Evolutionary conservation across 2,329 filamentous ascomycete genomes (phyloP), one percentile per base, ranked within the genome.

Genomic region (Pochonia chlamydosporia): DNA sequence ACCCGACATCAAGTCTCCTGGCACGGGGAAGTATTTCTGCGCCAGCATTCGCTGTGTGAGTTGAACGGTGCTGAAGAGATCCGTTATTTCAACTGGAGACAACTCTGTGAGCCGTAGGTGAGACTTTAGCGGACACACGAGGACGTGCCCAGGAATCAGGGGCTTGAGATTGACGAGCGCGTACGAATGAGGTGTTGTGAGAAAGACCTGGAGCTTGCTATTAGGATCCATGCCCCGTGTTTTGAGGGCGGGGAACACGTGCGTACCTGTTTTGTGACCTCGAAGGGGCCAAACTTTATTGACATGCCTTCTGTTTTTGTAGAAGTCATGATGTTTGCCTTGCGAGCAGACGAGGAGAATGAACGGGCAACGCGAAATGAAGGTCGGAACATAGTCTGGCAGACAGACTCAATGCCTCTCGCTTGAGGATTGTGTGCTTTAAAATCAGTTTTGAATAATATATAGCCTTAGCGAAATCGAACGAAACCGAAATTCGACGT

Each of bases 141-240:
- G 86, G 52, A 97, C 85, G 71, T 99, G 93, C 48, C 93, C 93
- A 0, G 91, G 90, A 2, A 96, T 78, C 31, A 99, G 80, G 21
- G 93, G 93, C 69, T 96, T 96, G 63, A 97, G 81, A 70, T 99
- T 99, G 49, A 97, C 91, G 52, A 97, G 76, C 46, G 89, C 90
- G 71, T 90, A 96, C 56, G 85, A 88, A 59, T 86, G 76, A 1
- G 79, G 75, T 2, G 91, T 95, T 54, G 76, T 75, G 67, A 95
- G 81, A 73, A 97, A 97, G 71, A 96, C 89, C 87, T 96, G 56
- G 25, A 28, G 35, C 40, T 47, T 20, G n/a, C 42, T 23, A 47
- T n/a, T n/a, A n/a, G n/a, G n/a, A n/a, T n/a, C n/a, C n/a, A n/a
- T n/a, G n/a, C n/a, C n/a, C n/a, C n/a, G n/a, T n/a, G n/a, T n/a